These are phyloP conservation scores for Geosiphon pyriformis DNA, from an alignment of 192 early-diverging fungal species.

Conservation along the genomic window DNA sequence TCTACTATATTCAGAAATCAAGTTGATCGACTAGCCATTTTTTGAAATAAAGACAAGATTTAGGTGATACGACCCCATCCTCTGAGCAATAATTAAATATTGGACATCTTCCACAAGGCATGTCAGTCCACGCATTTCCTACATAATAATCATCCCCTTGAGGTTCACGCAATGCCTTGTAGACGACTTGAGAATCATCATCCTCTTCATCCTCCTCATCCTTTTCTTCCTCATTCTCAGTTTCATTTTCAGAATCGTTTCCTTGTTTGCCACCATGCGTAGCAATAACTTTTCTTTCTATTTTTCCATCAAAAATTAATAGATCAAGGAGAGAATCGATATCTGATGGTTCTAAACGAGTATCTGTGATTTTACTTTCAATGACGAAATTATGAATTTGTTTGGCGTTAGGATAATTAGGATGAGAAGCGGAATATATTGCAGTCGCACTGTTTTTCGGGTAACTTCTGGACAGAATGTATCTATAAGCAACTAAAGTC, in stretches of 20 bases:
- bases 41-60: not conserved
- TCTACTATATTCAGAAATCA: too few species aligned
- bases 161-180: conserved; percentile 38
- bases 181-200: conserved; percentile 53
- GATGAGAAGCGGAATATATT: conserved; percentile 51
- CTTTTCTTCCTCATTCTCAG: conserved; percentile 41
- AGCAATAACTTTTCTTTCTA: conserved; percentile 58
- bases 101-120: conserved; percentile 87
- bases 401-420: conserved; percentile 61
- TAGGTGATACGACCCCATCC: not conserved
- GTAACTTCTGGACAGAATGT: conserved; percentile 50
- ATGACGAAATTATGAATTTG: conserved; percentile 68
- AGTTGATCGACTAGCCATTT: conserved; percentile 3
- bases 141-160: conserved; percentile 31
- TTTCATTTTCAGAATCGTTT: too few species aligned
- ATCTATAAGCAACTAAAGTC: conserved; percentile 64
- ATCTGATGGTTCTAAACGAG: conserved; percentile 65
- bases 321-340: conserved; percentile 78
- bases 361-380: conserved; percentile 62
- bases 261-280: too few species aligned
- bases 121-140: conserved; percentile 61
- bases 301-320: conserved; percentile 80
- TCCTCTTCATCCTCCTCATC: conserved; percentile 51
- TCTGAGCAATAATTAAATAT: conserved; percentile 34
- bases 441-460: not conserved